Evolutionary conservation across 169 alveolate genomes (phyloP), one percentile per base, ranked within the genome.

Genomic region (Eimeria praecox): DNA sequence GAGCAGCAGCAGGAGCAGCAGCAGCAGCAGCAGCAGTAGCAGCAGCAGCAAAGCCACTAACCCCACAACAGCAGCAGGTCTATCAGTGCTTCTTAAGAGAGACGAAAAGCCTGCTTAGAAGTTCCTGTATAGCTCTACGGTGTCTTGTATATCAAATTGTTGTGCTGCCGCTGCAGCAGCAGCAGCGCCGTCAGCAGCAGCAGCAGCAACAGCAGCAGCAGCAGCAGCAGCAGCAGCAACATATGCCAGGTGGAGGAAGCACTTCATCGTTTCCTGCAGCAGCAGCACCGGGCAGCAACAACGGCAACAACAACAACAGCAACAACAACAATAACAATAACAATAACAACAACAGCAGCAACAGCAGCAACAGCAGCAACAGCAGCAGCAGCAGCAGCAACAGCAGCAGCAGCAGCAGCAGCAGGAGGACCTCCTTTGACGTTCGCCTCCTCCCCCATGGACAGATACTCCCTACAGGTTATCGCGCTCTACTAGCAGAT

Each of bases 131-230:
- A 24, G 95, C 92, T n/a, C 46, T 92, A 59, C 88, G 95, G 40
- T 77, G 95, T 77, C 46, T 85, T 14, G 83, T 92, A 16, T 92
- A 92, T 30, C 87, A 92, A 30, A 49, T 44, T 27, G 92, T 85
- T 16, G 95, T 92, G 95, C 95, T 35, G 95, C 95, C 85, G 38
- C 92, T 56, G 95, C 95, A n/a, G 95, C 95, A 59, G 90, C 95
- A 33, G 91, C 90, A 35, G 90, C 91, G 64, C 69, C 69, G 69
- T 20, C 69, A 59, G 69, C 69, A 59, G 69, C 69, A 59, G n/a
- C 69, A 59, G 69, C 69, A 59, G 56, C 56, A 49, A 12, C 56
- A 49, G 56, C 56, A 49, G 56, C 56, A 49, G 27, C 69, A 59
- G 27, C 69, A 59, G 69, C 69, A 59, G 27, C 56, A 49, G 56